phyloP scores from a whole-genome alignment of 1,139 yeast genomes.

The Debaryomyces sp. region DNA sequence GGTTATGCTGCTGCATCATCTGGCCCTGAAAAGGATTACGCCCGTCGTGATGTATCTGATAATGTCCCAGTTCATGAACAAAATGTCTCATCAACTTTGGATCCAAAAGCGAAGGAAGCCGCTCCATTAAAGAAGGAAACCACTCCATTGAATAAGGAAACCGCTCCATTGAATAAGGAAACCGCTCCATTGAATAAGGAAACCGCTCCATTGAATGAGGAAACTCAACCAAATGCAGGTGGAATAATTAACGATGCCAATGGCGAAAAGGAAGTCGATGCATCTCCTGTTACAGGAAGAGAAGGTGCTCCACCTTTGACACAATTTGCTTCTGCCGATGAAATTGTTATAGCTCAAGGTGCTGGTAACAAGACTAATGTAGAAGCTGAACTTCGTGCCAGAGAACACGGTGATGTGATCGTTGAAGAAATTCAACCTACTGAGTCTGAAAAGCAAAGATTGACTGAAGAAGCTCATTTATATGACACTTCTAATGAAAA shows the following conservation, averaged over 20 bases:
- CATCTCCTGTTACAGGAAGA: slow-evolving; percentile 14
- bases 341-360: slow-evolving; percentile 46
- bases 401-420: slow-evolving; percentile 40
- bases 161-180: neutral
- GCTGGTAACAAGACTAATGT: slow-evolving; percentile 26
- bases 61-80: neutral
- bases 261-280: slow-evolving; percentile 28
- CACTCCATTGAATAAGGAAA: too few relatives aligned
- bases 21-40: neutral
- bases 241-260: neutral
- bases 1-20: slow-evolving; percentile 7
- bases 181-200: neutral
- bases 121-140: too few relatives aligned
- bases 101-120: slow-evolving; percentile 38
- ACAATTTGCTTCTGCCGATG: slow-evolving; percentile 29
- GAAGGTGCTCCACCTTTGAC: slow-evolving; percentile 8
- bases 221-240: neutral
- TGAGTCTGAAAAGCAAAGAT: slow-evolving; percentile 37
- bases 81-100: slow-evolving; percentile 27
- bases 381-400: slow-evolving; percentile 40
- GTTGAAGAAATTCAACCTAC: slow-evolving; percentile 50
- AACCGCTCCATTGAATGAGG: neutral
- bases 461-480: slow-evolving; percentile 36
- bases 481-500: slow-evolving; percentile 10
- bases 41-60: neutral